Base-by-base conservation (phyloP, 2,329 filamentous ascomycete genomes). In the Zelopaecilomyces penicillatus region DNA sequence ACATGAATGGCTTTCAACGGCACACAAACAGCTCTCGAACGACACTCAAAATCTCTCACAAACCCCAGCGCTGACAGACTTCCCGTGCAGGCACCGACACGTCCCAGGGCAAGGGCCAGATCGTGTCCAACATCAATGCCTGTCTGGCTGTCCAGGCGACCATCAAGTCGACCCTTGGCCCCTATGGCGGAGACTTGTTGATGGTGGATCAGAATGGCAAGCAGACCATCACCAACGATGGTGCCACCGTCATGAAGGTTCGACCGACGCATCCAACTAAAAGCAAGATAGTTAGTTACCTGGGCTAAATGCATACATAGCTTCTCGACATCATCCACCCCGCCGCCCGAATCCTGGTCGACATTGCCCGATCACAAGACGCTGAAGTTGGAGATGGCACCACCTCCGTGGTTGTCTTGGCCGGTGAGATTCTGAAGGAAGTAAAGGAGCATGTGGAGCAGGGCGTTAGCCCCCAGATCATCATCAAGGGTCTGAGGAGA, bases 151-250 rank as follows among this genome's bases (percentile, higher is more conserved):
- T 98, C 35, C 93, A 98, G 71, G 79, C 83, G 41, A 97, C 91
- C 48, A 91, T 98, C 72, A 94, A 95, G 73, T 87, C 85, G 59
- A 98, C 93, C 19, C 77, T 98, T 32, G 93, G 93, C 35, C 93
- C 93, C 31, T 98, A 97, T 69, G 93, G 93, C 64, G 93, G 93
- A 61, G 93, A 98, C 70, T 72, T 97, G 64, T 76, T 98, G 65
- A 83, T 98, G 70, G 91, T 97, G 45, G 93, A 97, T 68, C 83
- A 82, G 67, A 96, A 96, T 75, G 93, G 93, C 66, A 83, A 73
- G 67, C 89, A 96, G 72, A 98, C 93, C 44, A 97, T 98, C 64
- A 98, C 93, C 58, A 98, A 98, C 70, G 93, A 98, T 72, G 93
- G 93, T 62, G 93, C 93, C 40, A 98, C 93, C 41, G 93, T 97